phyloP scores from a whole-genome alignment of 306 rosid species.

The Gastrolobium villosum region DNA sequence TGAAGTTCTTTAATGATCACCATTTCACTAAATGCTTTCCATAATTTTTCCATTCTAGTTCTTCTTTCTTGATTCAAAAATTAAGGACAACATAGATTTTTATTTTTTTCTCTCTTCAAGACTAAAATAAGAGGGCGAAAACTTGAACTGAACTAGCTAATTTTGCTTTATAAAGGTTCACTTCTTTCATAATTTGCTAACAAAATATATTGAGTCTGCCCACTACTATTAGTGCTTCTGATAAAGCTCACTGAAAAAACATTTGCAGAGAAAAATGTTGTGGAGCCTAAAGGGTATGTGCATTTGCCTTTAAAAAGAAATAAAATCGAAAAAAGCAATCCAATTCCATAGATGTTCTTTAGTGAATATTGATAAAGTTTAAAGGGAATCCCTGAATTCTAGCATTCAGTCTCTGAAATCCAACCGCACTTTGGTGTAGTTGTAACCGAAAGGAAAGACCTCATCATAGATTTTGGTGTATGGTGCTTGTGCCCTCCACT shows the following conservation, averaged over 20 bases:
- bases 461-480: constrained; percentile 53
- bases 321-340: constrained; percentile 40
- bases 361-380: constrained; percentile 41
- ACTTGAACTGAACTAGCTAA: not conserved
- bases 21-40: not conserved
- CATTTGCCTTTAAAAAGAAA: constrained; percentile 44
- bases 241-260: constrained; percentile 47
- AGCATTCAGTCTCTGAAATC: constrained; percentile 54
- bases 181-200: not conserved
- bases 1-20: not conserved
- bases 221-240: constrained; percentile 39
- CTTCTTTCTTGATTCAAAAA: constrained; percentile 7
- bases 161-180: not conserved
- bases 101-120: no score
- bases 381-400: constrained; percentile 57
- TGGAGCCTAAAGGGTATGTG: constrained; percentile 35
- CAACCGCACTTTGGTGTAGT: constrained; percentile 54
- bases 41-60: not conserved
- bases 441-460: constrained; percentile 60
- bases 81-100: not conserved
- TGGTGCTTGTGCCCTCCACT: constrained; percentile 60
- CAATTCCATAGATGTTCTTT: constrained; percentile 40
- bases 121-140: not conserved
- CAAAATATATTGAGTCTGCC: not conserved
- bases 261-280: constrained; percentile 22